Percentiles rank a stretch among this genome's conserved stretches.
phyloP scores from a whole-genome alignment of 371 early-diverging fungal species.

The Mucor circinelloides region DNA sequence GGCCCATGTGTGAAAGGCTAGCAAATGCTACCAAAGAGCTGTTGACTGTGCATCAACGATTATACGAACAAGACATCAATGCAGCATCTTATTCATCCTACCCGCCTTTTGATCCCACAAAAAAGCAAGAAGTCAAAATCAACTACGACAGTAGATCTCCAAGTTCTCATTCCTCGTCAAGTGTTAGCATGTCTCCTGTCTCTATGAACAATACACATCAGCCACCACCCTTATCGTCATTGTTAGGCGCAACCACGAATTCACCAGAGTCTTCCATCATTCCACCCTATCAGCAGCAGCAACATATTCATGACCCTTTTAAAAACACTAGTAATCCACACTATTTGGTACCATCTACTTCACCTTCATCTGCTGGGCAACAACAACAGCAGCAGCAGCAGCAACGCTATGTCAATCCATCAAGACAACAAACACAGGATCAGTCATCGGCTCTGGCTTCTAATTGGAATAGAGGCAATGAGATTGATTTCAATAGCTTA shows the following conservation, averaged over 20 bases:
- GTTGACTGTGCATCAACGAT: slow-evolving; percentile 33
- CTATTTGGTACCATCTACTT: slow-evolving; percentile 5
- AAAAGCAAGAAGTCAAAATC: background rate
- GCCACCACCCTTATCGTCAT: slow-evolving; percentile 6
- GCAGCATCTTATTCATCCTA: background rate
- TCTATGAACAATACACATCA: background rate
- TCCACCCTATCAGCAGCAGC: background rate
- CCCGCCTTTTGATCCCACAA: background rate
- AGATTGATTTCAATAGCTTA: slow-evolving; percentile 44
- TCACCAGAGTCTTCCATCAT: background rate
- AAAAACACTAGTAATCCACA: background rate
- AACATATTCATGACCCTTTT: background rate
- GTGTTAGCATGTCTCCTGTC: background rate
- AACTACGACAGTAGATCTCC: background rate
- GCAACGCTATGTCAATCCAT: background rate
- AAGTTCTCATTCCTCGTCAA: slow-evolving; percentile 4
- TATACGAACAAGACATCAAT: slow-evolving; percentile 25
- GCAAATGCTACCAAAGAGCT: slow-evolving; percentile 41
- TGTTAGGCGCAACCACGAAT: background rate
- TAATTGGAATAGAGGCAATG: slow-evolving; percentile 20
- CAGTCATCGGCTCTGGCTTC: background rate
- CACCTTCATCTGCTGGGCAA: background rate
- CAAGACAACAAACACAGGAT: background rate
- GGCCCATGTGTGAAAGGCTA: slow-evolving; percentile 49
- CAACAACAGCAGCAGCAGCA: slow-evolving; percentile 1